phyloP scores from a whole-genome alignment of 2,329 filamentous ascomycete genomes.

The Chaetomiaceae sp. region DNA sequence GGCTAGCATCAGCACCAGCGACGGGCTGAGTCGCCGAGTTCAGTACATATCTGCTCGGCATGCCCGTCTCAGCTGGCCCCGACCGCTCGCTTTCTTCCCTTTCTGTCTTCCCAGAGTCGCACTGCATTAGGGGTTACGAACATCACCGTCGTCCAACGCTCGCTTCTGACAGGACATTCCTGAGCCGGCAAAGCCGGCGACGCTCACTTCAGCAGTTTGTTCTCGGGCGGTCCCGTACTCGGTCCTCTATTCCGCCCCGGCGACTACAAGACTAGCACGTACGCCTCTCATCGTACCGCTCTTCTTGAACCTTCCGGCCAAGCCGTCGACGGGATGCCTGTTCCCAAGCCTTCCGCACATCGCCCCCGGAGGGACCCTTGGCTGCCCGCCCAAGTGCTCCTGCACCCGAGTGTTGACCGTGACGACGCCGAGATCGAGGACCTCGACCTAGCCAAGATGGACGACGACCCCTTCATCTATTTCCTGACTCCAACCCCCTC shows the following conservation, averaged over 20 bases:
- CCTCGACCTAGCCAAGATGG: constrained; percentile 36
- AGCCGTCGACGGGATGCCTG: constrained; percentile 32
- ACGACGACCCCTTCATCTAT: constrained; percentile 52
- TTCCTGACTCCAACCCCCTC: constrained; percentile 50
- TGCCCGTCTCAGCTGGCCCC: constrained; percentile 17
- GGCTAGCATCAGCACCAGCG: constrained; percentile 1
- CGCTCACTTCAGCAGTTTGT: constrained; percentile 13
- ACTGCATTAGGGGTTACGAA: constrained; percentile 16
- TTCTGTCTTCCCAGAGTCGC: constrained; percentile 14
- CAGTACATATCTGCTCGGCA: constrained; percentile 19
- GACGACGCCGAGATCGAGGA: constrained; percentile 43
- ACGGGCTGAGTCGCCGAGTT: neutral
- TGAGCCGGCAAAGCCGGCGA: constrained; percentile 33
- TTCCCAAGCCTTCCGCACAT: constrained; percentile 27
- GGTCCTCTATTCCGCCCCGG: neutral
- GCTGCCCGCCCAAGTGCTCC: constrained; percentile 48
- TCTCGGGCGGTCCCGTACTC: constrained; percentile 4
- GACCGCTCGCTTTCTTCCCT: neutral
- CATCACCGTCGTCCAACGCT: constrained; percentile 5
- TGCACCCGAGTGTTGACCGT: constrained; percentile 41
- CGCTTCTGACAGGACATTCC: constrained; percentile 19
- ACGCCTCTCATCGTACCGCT: neutral
- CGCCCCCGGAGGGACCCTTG: constrained; percentile 44
- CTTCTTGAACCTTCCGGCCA: neutral
- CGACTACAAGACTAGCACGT: neutral